Conservation (phyloP, 2,329 filamentous ascomycete genomes). For the Penicillium sp. region DNA sequence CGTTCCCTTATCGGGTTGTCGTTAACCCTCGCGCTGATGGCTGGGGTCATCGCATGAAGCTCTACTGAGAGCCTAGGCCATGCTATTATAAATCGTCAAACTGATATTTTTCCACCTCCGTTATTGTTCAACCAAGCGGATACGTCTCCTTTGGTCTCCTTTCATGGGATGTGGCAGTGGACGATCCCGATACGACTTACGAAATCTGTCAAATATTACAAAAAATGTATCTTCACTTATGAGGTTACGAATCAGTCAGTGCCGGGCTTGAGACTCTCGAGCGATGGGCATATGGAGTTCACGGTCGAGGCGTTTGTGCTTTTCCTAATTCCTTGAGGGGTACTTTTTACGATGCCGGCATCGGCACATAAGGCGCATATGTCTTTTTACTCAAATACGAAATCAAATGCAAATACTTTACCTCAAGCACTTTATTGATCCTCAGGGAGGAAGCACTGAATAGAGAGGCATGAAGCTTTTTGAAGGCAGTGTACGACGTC, state of each 20-base stretch:
- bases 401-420: background rate
- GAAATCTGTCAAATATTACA: background rate
- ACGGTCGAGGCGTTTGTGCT: background rate
- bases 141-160: background rate
- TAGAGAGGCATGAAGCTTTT: background rate
- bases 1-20: conserved; percentile 90
- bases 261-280: background rate
- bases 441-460: background rate
- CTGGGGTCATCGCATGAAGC: conserved; percentile 76
- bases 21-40: conserved; percentile 79
- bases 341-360: background rate
- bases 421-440: background rate
- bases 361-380: background rate
- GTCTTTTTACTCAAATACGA: background rate
- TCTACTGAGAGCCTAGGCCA: conserved; percentile 54
- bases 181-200: conserved; percentile 5
- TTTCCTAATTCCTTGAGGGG: background rate
- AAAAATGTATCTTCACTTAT: background rate
- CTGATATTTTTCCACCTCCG: background rate
- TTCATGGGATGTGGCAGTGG: background rate
- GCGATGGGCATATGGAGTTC: background rate
- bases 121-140: conserved; percentile 5
- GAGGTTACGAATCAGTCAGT: background rate
- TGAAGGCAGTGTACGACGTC: too few relatives aligned
- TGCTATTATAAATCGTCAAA: background rate